Evolutionary conservation across 2,329 filamentous ascomycete genomes (phyloP).

Genomic region (Cyclaneusma minus): DNA sequence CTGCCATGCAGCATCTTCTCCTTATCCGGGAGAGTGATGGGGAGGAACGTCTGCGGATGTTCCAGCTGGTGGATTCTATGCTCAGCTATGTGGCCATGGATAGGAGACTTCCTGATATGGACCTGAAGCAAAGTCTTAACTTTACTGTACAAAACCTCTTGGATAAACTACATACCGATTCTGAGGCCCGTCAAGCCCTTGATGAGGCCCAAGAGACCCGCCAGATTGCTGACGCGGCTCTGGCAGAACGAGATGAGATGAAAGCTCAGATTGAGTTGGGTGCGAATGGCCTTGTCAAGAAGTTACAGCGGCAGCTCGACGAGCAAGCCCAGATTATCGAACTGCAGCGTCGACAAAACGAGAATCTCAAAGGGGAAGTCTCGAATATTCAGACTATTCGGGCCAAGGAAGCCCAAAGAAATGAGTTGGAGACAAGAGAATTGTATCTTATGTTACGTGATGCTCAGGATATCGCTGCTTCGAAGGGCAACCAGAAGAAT

Average conservation of each 20-base stretch:
- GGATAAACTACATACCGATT: slow-evolving; percentile 92
- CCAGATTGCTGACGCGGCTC: slow-evolving; percentile 86
- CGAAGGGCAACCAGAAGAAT: slow-evolving; percentile 40
- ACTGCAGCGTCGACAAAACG: slow-evolving; percentile 71
- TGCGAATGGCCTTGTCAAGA: slow-evolving; percentile 83
- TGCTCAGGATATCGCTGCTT: slow-evolving; percentile 88
- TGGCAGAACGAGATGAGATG: slow-evolving; percentile 95
- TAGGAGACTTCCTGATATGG: slow-evolving; percentile 84
- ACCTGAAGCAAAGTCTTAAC: slow-evolving; percentile 92
- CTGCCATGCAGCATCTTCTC: slow-evolving; percentile 85
- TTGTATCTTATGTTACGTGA: slow-evolving; percentile 96
- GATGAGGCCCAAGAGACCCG: slow-evolving; percentile 84
- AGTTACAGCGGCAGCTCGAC: slow-evolving; percentile 84
- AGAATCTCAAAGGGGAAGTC: slow-evolving; percentile 77
- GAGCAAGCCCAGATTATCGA: slow-evolving; percentile 87
- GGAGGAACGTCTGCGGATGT: slow-evolving; percentile 86
- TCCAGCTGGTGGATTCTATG: slow-evolving; percentile 97
- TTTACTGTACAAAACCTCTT: slow-evolving; percentile 92
- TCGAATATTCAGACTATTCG: slow-evolving; percentile 74
- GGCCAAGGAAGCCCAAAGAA: slow-evolving; percentile 81
- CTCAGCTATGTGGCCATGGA: slow-evolving; percentile 99
- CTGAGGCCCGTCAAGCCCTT: slow-evolving; percentile 78
- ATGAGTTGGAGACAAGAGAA: slow-evolving; percentile 91
- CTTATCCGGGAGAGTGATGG: slow-evolving; percentile 83
- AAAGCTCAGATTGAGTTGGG: slow-evolving; percentile 75